Conservation (phyloP, 2,329 filamentous ascomycete genomes). For the Penicillium olsonii region DNA sequence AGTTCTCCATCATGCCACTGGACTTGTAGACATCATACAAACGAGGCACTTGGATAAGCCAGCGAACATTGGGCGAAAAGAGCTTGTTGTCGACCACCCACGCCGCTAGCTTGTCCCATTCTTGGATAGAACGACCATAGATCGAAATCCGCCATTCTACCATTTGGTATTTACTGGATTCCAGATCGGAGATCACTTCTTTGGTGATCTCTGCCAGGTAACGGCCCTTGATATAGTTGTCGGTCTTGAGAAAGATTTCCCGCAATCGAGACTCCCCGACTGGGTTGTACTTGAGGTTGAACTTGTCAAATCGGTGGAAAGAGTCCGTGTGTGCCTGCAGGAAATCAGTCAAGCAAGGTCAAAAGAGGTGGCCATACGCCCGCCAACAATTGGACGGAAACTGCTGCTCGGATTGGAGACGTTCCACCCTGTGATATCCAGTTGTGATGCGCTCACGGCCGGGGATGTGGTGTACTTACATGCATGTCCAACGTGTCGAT, state of each 20-base stretch:
- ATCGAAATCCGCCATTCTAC: constrained; percentile 99
- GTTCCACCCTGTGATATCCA: background rate
- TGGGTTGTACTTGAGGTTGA: constrained; percentile 98
- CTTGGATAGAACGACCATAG: constrained; percentile 86
- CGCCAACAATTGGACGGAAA: background rate
- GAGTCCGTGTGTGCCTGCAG: constrained; percentile 86
- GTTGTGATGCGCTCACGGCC: background rate
- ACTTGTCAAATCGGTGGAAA: constrained; percentile 99
- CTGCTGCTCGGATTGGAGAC: background rate
- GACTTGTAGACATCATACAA: constrained; percentile 96
- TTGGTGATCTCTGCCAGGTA: constrained; percentile 98
- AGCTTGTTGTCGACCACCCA: constrained; percentile 99
- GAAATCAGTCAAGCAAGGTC: background rate
- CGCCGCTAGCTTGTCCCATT: constrained; percentile 96
- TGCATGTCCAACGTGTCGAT: constrained; percentile 99
- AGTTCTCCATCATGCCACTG: constrained; percentile 80
- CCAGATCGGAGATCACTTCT: constrained; percentile 93
- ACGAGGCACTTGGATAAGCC: constrained; percentile 93
- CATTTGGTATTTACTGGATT: constrained; percentile 99
- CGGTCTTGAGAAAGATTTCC: constrained; percentile 98
- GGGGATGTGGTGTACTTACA: constrained; percentile 54
- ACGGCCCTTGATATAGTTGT: constrained; percentile 94
- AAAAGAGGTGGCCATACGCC: background rate
- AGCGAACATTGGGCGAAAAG: constrained; percentile 95
- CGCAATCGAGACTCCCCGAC: constrained; percentile 91